A percentile compares a stretch with the other conserved stretches of the same genome.
Evolutionary conservation across 257 asterid genomes (phyloP).

Genomic region (Jacaranda copaia): DNA sequence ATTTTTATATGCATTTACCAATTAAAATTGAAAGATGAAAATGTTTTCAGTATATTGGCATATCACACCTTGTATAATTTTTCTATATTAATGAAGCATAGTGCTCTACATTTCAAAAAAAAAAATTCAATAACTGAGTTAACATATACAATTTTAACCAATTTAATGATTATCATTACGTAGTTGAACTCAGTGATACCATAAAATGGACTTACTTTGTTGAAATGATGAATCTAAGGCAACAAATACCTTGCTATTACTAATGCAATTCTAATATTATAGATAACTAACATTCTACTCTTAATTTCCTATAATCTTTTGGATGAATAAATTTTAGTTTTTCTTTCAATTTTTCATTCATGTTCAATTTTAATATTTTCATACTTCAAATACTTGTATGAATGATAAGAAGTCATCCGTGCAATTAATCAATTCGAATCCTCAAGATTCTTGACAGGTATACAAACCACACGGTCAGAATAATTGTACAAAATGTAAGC

Average conservation of each 20-base stretch:
- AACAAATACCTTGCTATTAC: not conserved
- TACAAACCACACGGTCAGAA: not conserved
- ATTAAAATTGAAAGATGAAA: conserved; percentile 11
- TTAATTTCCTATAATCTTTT: not conserved
- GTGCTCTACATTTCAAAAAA: not conserved
- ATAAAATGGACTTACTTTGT: conserved; percentile 1
- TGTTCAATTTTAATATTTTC: not conserved
- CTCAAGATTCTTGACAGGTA: not conserved
- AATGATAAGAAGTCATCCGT: not conserved
- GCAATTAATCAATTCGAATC: not conserved
- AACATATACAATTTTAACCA: not conserved
- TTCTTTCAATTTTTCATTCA: not conserved
- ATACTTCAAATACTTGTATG: conserved; percentile 1
- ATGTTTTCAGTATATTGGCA: not conserved
- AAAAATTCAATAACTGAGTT: not conserved
- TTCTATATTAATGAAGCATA: not conserved
- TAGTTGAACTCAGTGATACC: not conserved
- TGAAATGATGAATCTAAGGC: not conserved
- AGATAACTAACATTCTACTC: conserved; percentile 20
- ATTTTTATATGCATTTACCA: not conserved
- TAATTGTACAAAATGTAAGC: not conserved
- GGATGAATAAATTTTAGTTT: not conserved
- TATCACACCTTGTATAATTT: not conserved
- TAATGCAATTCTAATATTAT: not conserved
- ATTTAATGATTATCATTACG: not conserved